Conservation (phyloP, 306 rosid species). For the Cercis canadensis region DNA sequence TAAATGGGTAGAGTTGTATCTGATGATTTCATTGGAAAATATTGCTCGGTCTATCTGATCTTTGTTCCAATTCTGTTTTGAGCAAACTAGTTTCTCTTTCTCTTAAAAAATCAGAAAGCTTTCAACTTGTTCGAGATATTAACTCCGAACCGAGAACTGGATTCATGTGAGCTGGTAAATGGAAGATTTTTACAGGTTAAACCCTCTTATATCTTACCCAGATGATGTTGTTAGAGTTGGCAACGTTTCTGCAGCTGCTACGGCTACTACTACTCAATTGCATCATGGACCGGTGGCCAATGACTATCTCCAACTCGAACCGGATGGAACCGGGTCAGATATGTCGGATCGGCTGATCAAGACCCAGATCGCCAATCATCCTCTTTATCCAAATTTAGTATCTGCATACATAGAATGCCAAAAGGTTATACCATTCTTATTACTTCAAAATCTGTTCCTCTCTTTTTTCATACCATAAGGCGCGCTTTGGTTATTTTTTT, state of each 20-base stretch:
- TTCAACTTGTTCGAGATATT: background rate
- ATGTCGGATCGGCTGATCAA: conserved; percentile 59
- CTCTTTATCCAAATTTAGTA: conserved; percentile 68
- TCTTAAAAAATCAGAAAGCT: background rate
- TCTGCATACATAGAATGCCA: conserved; percentile 77
- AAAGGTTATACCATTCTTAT: conserved; percentile 48
- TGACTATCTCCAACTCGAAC: conserved; percentile 39
- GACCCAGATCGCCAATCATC: conserved; percentile 76
- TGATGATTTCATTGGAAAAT: background rate
- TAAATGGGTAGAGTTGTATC: background rate
- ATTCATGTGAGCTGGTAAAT: background rate
- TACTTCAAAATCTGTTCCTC: background rate
- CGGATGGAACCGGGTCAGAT: conserved; percentile 33
- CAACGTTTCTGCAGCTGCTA: conserved; percentile 19
- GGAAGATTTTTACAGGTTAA: conserved; percentile 41
- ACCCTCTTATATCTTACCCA: conserved; percentile 17
- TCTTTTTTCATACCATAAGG: too few relatives aligned
- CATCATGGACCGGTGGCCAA: conserved; percentile 40
- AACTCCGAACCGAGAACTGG: too few relatives aligned
- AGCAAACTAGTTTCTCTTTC: background rate
- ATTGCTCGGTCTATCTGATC: too few relatives aligned
- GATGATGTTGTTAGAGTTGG: conserved; percentile 34
- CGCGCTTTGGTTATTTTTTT: too few relatives aligned
- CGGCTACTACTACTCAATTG: conserved; percentile 17
- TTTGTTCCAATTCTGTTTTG: background rate